Base-by-base conservation (phyloP, 495 filamentous ascomycete genomes). In the Usnea hakonensis region DNA sequence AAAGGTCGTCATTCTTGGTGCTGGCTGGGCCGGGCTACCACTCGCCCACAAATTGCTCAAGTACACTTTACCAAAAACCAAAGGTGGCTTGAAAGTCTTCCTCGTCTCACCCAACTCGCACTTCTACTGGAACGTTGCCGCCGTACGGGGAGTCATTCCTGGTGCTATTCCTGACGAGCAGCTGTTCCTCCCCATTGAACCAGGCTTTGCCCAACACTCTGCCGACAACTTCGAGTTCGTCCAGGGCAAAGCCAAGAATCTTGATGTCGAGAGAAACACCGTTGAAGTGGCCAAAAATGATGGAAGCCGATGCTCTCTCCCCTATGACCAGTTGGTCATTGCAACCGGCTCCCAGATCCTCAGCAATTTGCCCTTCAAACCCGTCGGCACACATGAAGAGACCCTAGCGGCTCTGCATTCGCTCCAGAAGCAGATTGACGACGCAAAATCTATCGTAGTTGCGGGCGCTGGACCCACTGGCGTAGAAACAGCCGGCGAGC, bases 381-480 rank as follows among this genome's bases (percentile, higher is more conserved):
- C 65, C 33, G 63, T 76, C 33, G 70, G 65, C 5, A 60, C 41
- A 37, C 72, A 73, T 30, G 75, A 79, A 56, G 69, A 77, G 54
- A 78, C 78, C n/a, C 69, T 75, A 38, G 54, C 73, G 5, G 48
- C 69, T 7, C 71, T 86, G 54, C 68, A 78, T 53, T 64, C 69
- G 4, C 75, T 80, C 36, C 80, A 80, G 52, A 58, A 76, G 11
- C 48, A 68, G 23, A 78, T 90, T 56, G 64, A 73, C 5, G 62
- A 41, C 2, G 87, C 87, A 26, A 79, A 82, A 55, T 78, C 73
- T 26, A 83, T 91, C 60, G 79, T 87, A 6, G 71, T 90, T 48
- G 85, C 77, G 8, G 90, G 90, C 36, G 89, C 78, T 0, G 90
- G 90, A 0, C 74, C 84, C 5, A 82, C 87, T 3, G 89, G 86